Evolutionary conservation across 495 filamentous ascomycete genomes (phyloP), one percentile per base, ranked within the genome.

Genomic region (Bombardia bombarda): DNA sequence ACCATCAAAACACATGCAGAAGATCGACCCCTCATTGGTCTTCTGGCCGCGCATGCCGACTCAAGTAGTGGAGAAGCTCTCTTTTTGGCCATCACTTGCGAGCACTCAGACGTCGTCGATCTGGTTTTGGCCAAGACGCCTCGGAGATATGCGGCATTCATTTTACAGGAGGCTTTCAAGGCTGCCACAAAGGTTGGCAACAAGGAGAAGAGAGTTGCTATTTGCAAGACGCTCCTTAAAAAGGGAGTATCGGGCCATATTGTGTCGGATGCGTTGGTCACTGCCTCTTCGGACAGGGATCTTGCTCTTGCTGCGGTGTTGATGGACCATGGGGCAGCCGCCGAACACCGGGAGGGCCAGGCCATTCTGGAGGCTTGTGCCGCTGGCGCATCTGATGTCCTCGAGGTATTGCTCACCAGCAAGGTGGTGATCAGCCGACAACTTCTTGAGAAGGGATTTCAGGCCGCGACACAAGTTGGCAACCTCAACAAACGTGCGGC

Each of bases 361-460:
- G 66, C 69, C 2, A 50, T 74, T 13, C 51, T 74, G 6, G 65
- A 67, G 39, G 67, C 70, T 10, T 71, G 61, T 32, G 55, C 57
- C 5, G 51, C 62, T 1, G 69, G 67, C 0, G 52, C 61, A 5
- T 45, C 57, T 1, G 58, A 59, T 0, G 66, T 74, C 16, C 32
- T 74, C 19, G 35, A 48, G 19, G 66, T 70, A 61, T 38, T 74
- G n/a, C 42, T 74, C 9, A 45, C 48, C 7, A 47, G 55, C 2
- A 50, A 60, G 21, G 55, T 41, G 2, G 47, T 53, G 22, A 52
- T 65, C 10, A 53, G 56, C 9, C 57, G 55, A 21, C 42, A 49
- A 10, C 70, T 63, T 1, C 46, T 73, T 0, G 47, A 56, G 3
- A 62, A 58, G 21, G 67, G 60, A 0, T 73, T 73, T 23, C 63